phyloP scores from a whole-genome alignment of 2,329 filamentous ascomycete genomes.

The Diaporthe aspalathi region DNA sequence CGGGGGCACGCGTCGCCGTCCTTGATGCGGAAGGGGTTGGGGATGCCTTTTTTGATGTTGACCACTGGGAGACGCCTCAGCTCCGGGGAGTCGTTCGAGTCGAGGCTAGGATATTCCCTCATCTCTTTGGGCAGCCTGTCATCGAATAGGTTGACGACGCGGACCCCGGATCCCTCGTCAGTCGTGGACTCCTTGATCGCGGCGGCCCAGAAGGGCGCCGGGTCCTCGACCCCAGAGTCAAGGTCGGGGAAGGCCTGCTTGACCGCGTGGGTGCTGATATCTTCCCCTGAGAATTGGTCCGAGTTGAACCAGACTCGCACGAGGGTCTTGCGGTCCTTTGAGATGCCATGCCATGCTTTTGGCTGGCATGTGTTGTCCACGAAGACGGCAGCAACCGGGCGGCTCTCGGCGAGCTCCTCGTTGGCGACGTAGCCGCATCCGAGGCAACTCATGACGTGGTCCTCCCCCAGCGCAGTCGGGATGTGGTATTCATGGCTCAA shows the following conservation, averaged over 20 bases:
- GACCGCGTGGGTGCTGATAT: conserved; percentile 67
- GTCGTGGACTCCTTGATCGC: conserved; percentile 50
- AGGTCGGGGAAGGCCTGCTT: conserved; percentile 75
- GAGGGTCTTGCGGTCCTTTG: conserved; percentile 73
- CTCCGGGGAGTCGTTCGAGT: neutral
- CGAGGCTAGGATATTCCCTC: neutral
- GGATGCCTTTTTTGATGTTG: conserved; percentile 40
- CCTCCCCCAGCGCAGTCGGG: conserved; percentile 82
- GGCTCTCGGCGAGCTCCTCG: conserved; percentile 79
- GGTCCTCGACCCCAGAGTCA: conserved; percentile 76
- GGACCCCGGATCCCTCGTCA: conserved; percentile 45
- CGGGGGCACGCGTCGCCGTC: conserved; percentile 79
- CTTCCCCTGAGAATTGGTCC: conserved; percentile 44
- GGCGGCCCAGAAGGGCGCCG: conserved; percentile 63
- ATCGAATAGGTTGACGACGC: conserved; percentile 54
- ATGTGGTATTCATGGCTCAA: conserved; percentile 97
- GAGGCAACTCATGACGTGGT: conserved; percentile 81
- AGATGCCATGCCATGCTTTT: conserved; percentile 69
- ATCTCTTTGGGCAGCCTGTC: conserved; percentile 44
- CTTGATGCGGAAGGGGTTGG: conserved; percentile 74
- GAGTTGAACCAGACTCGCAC: conserved; percentile 74
- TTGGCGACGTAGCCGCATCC: conserved; percentile 84
- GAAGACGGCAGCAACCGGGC: conserved; percentile 24
- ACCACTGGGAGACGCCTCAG: conserved; percentile 13
- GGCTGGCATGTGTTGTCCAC: conserved; percentile 15